Evolutionary conservation across 176 grass and related monocot species (phyloP), one percentile per base, ranked within the genome.

Genomic region (Cenchrus purpureus): DNA sequence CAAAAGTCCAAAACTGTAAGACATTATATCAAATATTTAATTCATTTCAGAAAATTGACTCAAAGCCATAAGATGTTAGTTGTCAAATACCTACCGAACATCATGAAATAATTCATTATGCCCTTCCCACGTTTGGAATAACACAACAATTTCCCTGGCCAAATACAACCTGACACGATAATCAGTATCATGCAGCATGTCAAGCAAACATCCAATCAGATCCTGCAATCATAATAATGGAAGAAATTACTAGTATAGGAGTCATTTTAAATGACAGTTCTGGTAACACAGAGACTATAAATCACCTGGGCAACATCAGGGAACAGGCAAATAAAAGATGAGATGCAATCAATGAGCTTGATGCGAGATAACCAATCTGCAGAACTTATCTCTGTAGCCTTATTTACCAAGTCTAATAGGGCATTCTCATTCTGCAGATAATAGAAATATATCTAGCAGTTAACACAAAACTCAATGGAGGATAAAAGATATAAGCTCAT

Each of bases 41-140:
- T 69, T 54, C 31, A n/a, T 15, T 81, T 68, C 19, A 58, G 17
- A 69, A 69, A 40, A 14, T 66, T 67, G 62, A 72, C 66, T 72
- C 56, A 43, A 9, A 8, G 48, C 40, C 16, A 63, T 71, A 29
- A 68, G 56, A 85, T 44, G 12, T 32, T 56, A 87, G 73, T 71
- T 28, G 1, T 56, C 19, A 73, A 57, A 58, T 31, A 77, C 82
- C 48, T 88, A 97, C 95, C 95, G 86, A 93, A 95, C 83, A 86
- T 98, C 95, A 88, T 88, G 69, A 89, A 98, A 95, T 57, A 98
- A 86, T 55, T 98, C 93, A 71, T 57, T 95, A 43, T 98, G 91
- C 20, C 95, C 95, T 86, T 98, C 95, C 95, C 95, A 98, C 79
- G 80, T 95, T 84, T 93, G 89, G 87, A 98, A 98, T 86, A 95